These are phyloP conservation scores for Sordariomycetes sp. DNA, from an alignment of 2,329 filamentous ascomycete species.

Conservation along the genomic window DNA sequence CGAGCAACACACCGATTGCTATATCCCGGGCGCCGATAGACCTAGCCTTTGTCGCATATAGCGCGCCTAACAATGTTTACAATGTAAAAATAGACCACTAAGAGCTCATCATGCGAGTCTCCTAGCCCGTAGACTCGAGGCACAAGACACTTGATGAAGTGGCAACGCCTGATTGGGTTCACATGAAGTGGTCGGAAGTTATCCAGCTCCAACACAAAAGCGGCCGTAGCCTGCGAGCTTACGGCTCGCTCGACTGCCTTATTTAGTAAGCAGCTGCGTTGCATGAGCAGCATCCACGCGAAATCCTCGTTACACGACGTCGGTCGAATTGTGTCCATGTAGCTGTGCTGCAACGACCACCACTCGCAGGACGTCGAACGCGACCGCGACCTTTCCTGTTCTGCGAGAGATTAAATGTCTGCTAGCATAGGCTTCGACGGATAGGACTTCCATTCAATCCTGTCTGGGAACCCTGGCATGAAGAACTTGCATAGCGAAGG, in stretches of 20 bases:
- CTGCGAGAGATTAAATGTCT: constrained; percentile 21
- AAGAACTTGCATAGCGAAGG: not conserved
- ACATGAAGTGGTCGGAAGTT: constrained; percentile 10
- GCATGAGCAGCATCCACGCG: not conserved
- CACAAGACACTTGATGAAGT: constrained; percentile 24
- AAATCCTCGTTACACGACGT: constrained; percentile 9
- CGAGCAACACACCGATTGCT: not conserved
- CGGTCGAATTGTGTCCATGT: constrained; percentile 13
- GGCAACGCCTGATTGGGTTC: constrained; percentile 21
- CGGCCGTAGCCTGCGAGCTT: constrained; percentile 13
- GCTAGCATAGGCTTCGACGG: constrained; percentile 4
- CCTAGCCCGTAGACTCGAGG: constrained; percentile 19
- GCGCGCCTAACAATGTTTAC: constrained; percentile 14
- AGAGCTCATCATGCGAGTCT: constrained; percentile 17
- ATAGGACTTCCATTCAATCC: not conserved
- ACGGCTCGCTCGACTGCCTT: constrained; percentile 17
- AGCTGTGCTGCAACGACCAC: constrained; percentile 18
- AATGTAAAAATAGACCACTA: constrained; percentile 1
- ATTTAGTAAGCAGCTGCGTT: constrained; percentile 1
- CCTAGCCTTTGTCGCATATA: constrained; percentile 8
- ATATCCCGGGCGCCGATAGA: not conserved
- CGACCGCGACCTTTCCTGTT: constrained; percentile 21
- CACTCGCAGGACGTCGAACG: constrained; percentile 17
- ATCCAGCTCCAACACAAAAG: constrained; percentile 18
- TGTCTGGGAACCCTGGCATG: not conserved